Conservation (phyloP, 768 basidiomycete genomes). For the Terana coerulea region DNA sequence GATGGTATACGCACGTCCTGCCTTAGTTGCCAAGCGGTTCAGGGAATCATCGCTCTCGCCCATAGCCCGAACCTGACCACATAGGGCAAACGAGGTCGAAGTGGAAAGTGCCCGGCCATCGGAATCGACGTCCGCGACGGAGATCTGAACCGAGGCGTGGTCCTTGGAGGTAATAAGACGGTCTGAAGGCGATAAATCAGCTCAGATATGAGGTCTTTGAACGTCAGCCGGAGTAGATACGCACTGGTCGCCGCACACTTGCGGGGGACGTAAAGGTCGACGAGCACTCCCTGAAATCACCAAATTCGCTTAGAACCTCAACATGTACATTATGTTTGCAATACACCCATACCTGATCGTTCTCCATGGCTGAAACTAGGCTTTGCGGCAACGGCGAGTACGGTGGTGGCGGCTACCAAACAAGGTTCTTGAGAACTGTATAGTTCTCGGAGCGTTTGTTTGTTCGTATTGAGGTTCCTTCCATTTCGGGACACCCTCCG, state of each 20-base stretch:
- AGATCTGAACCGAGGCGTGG: conserved; percentile 97
- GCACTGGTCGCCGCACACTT: conserved; percentile 97
- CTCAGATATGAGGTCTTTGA: neutral
- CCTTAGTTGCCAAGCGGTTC: conserved; percentile 94
- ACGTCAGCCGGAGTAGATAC: conserved; percentile 31
- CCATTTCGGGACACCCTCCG: conserved; percentile 6
- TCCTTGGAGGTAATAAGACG: conserved; percentile 99
- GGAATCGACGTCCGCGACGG: conserved; percentile 90
- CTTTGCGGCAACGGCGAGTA: conserved; percentile 19
- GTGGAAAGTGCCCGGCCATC: conserved; percentile 75
- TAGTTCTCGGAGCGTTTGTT: conserved; percentile 23
- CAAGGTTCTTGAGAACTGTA: conserved; percentile 29
- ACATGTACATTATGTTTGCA: neutral
- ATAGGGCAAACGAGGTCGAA: conserved; percentile 90
- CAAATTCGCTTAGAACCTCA: conserved; percentile 3
- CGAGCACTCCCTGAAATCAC: conserved; percentile 79
- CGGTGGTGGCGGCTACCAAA: conserved; percentile 16
- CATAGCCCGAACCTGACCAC: conserved; percentile 89
- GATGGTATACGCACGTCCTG: conserved; percentile 70
- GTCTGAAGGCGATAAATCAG: conserved; percentile 45
- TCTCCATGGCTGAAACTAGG: conserved; percentile 64
- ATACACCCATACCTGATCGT: conserved; percentile 66
- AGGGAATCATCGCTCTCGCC: conserved; percentile 96
- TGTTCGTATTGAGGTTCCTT: conserved; percentile 12
- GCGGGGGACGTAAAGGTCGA: conserved; percentile 99